phyloP scores from a whole-genome alignment of 192 early-diverging fungal genomes.

The Dispira simplex region DNA sequence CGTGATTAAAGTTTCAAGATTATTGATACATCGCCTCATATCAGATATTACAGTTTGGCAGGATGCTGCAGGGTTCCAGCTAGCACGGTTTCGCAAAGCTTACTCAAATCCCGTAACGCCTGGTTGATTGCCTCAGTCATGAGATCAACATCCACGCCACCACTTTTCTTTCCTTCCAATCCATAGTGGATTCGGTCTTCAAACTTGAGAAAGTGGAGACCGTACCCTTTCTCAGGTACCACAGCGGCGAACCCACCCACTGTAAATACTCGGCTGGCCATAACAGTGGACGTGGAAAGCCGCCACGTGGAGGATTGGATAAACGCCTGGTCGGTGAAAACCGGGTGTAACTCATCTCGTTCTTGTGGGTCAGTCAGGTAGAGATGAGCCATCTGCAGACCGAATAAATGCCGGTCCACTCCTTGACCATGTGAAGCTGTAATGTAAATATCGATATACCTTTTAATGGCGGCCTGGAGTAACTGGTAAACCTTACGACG shows the following conservation, averaged over 20 bases:
- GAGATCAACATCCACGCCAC: no score
- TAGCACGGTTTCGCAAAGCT: no score
- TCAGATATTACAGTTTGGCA: no score
- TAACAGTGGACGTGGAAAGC: conserved; percentile 53
- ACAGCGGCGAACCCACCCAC: conserved; percentile 65
- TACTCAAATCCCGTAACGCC: no score
- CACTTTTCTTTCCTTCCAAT: no score
- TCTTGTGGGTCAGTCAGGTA: background rate
- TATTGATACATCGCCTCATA: no score
- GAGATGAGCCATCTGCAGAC: conserved; percentile 28
- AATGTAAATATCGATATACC: conserved; percentile 45
- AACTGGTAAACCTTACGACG: conserved; percentile 19
- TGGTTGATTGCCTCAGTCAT: no score
- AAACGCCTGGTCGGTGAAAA: conserved; percentile 44
- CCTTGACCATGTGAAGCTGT: conserved; percentile 50
- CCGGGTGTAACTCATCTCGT: conserved; percentile 28
- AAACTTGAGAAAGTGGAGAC: conserved; percentile 12
- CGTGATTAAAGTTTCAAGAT: no score
- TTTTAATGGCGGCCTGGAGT: conserved; percentile 37
- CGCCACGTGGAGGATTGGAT: conserved; percentile 39
- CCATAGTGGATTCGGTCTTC: no score
- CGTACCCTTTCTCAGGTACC: conserved; percentile 50
- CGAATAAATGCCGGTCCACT: conserved; percentile 63
- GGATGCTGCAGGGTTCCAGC: no score
- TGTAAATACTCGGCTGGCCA: conserved; percentile 34